Conservation (phyloP, 2,329 filamentous ascomycete species). For the Pyricularia grisea region DNA sequence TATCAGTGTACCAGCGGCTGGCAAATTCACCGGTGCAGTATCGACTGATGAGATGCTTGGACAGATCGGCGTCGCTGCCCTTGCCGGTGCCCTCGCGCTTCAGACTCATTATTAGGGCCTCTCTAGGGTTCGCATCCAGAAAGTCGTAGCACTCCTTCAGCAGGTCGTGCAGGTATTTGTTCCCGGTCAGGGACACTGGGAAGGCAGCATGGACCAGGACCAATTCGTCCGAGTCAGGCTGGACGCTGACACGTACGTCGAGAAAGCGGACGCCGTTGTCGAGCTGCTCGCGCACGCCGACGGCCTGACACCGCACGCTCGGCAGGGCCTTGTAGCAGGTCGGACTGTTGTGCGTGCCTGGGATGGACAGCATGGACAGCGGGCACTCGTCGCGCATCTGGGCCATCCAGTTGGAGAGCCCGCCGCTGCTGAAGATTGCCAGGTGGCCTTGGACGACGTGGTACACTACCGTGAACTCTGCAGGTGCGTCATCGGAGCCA, state of each 20-base stretch:
- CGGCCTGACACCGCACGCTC: slow-evolving; percentile 87
- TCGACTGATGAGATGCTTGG: slow-evolving; percentile 60
- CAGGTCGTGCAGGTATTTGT: slow-evolving; percentile 69
- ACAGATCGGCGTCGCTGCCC: slow-evolving; percentile 70
- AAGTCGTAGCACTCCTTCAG: slow-evolving; percentile 65
- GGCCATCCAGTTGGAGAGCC: slow-evolving; percentile 71
- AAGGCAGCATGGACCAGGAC: slow-evolving; percentile 85
- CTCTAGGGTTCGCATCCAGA: slow-evolving; percentile 65
- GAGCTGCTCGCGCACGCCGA: slow-evolving; percentile 67
- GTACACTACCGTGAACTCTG: slow-evolving; percentile 59
- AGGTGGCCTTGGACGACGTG: slow-evolving; percentile 44
- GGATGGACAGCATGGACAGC: slow-evolving; percentile 76
- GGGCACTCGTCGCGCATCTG: slow-evolving; percentile 62
- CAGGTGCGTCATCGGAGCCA: slow-evolving; percentile 15
- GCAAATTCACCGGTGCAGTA: slow-evolving; percentile 48
- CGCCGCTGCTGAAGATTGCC: slow-evolving; percentile 60
- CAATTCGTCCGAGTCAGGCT: slow-evolving; percentile 34
- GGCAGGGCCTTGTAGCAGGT: slow-evolving; percentile 78
- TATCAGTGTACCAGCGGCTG: slow-evolving; percentile 64
- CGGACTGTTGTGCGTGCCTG: slow-evolving; percentile 91
- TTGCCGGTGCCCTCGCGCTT: slow-evolving; percentile 86
- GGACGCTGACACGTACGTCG: slow-evolving; percentile 66
- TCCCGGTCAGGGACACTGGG: slow-evolving; percentile 74
- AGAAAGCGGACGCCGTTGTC: slow-evolving; percentile 89
- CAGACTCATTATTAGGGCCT: slow-evolving; percentile 76